These are phyloP conservation scores for Vitis riparia DNA, from an alignment of 164 flowering plant genomes.

Conservation along the genomic window DNA sequence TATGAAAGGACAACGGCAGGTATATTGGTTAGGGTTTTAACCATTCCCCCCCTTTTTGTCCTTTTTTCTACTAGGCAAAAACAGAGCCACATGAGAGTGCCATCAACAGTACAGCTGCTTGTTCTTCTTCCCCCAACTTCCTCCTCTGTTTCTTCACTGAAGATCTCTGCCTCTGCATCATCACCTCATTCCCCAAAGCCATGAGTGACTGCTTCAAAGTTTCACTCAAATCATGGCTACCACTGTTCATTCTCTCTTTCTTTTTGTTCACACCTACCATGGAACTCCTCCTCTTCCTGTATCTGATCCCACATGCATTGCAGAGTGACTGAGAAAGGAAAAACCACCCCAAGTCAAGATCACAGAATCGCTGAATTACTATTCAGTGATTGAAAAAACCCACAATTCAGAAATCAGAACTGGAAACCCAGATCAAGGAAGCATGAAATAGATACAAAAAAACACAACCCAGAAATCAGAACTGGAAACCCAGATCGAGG, in stretches of 20 bases:
- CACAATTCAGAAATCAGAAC: conserved; percentile 5
- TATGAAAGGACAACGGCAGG: not conserved
- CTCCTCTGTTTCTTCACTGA: conserved; percentile 32
- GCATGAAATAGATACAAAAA: not conserved
- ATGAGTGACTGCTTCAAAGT: conserved; percentile 25
- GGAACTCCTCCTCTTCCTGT: conserved; percentile 34
- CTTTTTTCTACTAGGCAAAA: conserved; percentile 25
- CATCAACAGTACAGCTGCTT: conserved; percentile 57
- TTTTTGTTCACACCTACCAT: conserved; percentile 5
- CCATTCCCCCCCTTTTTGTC: not conserved
- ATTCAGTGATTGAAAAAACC: not conserved
- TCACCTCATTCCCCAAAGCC: conserved; percentile 25
- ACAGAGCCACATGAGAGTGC: conserved; percentile 51
- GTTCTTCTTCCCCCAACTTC: conserved; percentile 54
- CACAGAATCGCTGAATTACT: not conserved
- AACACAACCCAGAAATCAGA: not conserved
- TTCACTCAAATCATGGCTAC: conserved; percentile 3
- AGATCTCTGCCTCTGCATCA: conserved; percentile 31
- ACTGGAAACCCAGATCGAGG: conserved; percentile 4
- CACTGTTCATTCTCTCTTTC: conserved; percentile 8
- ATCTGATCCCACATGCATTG: conserved; percentile 56
- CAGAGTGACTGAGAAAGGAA: conserved; percentile 39
- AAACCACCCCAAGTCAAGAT: not conserved
- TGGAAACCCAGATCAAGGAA: conserved; percentile 1
- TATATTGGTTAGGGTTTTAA: not conserved